phyloP scores from a whole-genome alignment of 192 early-diverging fungal genomes.

The Piromyces sp. region DNA sequence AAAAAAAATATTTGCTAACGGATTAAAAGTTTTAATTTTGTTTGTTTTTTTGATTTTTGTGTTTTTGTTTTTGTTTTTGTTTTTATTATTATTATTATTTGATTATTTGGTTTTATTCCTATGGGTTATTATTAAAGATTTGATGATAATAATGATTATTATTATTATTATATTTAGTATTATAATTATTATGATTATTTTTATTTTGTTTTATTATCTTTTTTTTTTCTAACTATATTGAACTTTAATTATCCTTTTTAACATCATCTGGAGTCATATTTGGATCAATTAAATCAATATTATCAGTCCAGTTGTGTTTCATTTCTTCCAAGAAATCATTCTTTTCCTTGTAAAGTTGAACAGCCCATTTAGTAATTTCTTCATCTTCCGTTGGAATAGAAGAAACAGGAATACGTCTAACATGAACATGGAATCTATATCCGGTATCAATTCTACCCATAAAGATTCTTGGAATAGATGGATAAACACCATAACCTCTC shows the following conservation, averaged over 20 bases:
- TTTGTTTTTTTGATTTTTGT: no score
- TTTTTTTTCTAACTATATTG: no score
- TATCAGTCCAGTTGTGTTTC: neutral
- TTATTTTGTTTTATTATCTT: no score
- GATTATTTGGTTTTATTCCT: no score
- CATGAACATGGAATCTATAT: conserved; percentile 4
- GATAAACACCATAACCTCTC: neutral
- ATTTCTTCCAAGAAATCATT: conserved; percentile 3
- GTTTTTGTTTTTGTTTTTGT: no score
- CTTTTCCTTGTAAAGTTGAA: conserved; percentile 3
- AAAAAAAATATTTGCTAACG: no score
- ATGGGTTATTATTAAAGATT: no score
- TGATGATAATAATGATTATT: no score
- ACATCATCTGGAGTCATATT: neutral
- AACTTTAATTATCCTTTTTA: neutral
- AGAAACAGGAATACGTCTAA: conserved; percentile 1
- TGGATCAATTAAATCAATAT: neutral
- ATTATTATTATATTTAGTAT: no score
- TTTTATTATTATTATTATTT: no score
- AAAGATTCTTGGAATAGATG: neutral
- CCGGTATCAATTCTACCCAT: neutral
- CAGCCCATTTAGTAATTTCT: conserved; percentile 1
- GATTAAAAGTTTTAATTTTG: no score
- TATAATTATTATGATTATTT: no score
- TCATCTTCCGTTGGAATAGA: conserved; percentile 1